A percentile compares a stretch with the other conserved stretches of the same genome.
Evolutionary conservation across 129 eudicot genomes (phyloP).

Genomic region (Saposhnikovia divaricata): DNA sequence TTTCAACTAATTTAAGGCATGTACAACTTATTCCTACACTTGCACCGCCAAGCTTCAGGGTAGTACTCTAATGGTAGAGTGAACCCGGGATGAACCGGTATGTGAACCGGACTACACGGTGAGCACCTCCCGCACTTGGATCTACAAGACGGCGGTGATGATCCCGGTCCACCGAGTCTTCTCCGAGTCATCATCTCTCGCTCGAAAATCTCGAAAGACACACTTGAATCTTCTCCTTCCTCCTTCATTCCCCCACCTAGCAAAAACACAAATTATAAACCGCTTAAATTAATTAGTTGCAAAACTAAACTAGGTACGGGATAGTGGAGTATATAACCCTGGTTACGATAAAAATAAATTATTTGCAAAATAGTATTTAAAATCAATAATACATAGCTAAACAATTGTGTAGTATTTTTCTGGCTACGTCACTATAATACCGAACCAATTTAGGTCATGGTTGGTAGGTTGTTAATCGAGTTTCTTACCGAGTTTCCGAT

Average conservation of each 20-base stretch:
- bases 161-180: constrained; percentile 44
- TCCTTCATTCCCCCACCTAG: not conserved
- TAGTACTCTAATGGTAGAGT: constrained; percentile 46
- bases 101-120: constrained; percentile 51
- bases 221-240: not conserved
- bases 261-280: not conserved
- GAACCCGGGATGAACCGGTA: constrained; percentile 47
- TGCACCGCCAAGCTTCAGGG: constrained; percentile 72
- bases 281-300: not conserved
- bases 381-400: too few species aligned
- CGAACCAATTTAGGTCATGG: not conserved
- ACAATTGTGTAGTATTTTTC: too few species aligned
- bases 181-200: constrained; percentile 19
- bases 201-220: constrained; percentile 4
- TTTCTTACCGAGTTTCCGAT: constrained; percentile 32
- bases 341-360: too few species aligned
- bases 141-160: constrained; percentile 53
- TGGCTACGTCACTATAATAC: too few species aligned
- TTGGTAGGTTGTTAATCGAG: too few species aligned
- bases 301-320: not conserved
- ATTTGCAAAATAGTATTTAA: too few species aligned
- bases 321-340: not conserved
- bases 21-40: constrained; percentile 40
- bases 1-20: constrained; percentile 30
- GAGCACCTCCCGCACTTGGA: constrained; percentile 46